Evolutionary conservation across 2,329 filamentous ascomycete genomes (phyloP).

Genomic region (Diplocarpon rosae): DNA sequence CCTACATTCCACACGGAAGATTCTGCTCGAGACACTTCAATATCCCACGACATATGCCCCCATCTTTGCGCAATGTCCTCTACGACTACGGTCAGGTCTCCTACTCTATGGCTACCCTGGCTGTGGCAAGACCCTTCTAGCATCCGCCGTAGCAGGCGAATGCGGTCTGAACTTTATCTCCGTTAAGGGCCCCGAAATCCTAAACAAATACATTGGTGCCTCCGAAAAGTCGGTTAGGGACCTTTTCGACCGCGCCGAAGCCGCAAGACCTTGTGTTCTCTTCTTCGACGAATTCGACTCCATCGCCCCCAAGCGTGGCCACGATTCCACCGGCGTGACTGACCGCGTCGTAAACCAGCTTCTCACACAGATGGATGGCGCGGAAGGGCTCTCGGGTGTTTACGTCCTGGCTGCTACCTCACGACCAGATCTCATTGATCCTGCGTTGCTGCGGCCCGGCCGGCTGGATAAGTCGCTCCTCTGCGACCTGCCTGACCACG

Average conservation of each 20-base stretch:
- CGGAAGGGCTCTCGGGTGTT: constrained; percentile 86
- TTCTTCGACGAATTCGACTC: constrained; percentile 99
- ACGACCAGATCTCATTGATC: constrained; percentile 88
- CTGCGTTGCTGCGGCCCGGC: constrained; percentile 80
- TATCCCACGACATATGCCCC: constrained; percentile 97
- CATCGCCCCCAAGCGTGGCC: constrained; percentile 91
- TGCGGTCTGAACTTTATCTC: constrained; percentile 97
- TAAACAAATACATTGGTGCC: constrained; percentile 98
- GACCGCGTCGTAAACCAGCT: constrained; percentile 97
- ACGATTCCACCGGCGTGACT: constrained; percentile 96
- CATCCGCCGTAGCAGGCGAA: constrained; percentile 93
- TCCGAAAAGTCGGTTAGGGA: constrained; percentile 94
- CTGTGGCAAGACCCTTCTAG: constrained; percentile 91
- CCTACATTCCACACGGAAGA: constrained; percentile 72
- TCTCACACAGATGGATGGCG: constrained; percentile 96
- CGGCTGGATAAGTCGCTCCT: constrained; percentile 87
- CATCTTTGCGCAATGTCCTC: constrained; percentile 90
- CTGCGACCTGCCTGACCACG: constrained; percentile 72
- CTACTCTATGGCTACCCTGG: constrained; percentile 91
- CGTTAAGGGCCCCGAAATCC: constrained; percentile 93
- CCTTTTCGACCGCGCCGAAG: constrained; percentile 83
- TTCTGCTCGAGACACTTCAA: constrained; percentile 87
- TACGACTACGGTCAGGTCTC: constrained; percentile 86
- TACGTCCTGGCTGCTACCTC: constrained; percentile 94
- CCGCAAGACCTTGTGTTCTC: constrained; percentile 83